Evolutionary conservation across 257 asterid species (phyloP).

Genomic region (Solanum tarapatanum): DNA sequence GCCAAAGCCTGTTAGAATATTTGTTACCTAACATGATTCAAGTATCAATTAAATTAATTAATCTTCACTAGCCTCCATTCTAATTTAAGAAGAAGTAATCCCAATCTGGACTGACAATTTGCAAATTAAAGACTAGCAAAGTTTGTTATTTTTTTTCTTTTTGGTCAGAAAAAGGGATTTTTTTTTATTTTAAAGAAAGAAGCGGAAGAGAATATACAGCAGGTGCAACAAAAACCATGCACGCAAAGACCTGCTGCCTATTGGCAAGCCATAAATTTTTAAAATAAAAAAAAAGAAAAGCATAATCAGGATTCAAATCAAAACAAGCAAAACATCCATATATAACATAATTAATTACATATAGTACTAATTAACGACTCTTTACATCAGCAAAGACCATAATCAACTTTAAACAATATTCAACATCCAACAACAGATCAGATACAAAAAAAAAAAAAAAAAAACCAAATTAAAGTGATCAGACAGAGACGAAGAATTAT

Average conservation of each 20-base stretch:
- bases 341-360: not conserved
- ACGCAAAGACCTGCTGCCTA: not conserved
- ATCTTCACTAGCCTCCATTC: not conserved
- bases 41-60: not conserved
- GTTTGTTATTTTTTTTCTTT: not conserved
- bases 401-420: slow-evolving; percentile 3
- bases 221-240: not conserved
- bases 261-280: not conserved
- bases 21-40: not conserved
- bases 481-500: not conserved
- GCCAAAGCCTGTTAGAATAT: not conserved
- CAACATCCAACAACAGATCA: slow-evolving; percentile 5
- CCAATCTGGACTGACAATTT: not conserved
- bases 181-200: not conserved
- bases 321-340: not conserved
- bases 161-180: not conserved
- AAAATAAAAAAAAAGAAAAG: not conserved
- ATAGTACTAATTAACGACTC: not conserved
- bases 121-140: not conserved
- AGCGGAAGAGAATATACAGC: not conserved
- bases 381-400: slow-evolving; percentile 1
- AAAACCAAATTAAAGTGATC: not conserved
- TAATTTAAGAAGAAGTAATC: not conserved
- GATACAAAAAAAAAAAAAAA: not conserved
- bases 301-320: not conserved